Evolutionary conservation across 805 yeast species (phyloP).

Genomic region (Jamesozyma gamospora): DNA sequence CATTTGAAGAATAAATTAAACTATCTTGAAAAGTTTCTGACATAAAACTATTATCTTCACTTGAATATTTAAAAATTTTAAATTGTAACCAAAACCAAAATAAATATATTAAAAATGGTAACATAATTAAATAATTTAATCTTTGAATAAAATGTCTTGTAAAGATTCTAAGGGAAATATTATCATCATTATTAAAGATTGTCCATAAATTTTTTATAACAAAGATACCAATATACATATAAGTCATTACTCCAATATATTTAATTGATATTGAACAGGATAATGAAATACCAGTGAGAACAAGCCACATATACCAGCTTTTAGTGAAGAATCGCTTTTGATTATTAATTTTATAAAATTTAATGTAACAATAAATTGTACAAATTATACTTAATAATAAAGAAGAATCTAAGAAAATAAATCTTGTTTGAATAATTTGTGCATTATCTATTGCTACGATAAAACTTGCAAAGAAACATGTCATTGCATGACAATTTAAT

Average conservation of each 20-base stretch:
- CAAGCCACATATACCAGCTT: constrained; percentile 83
- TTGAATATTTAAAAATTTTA: constrained; percentile 68
- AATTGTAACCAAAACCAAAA: constrained; percentile 92
- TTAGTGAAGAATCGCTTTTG: constrained; percentile 50
- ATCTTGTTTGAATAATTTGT: constrained; percentile 80
- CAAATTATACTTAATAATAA: constrained; percentile 73
- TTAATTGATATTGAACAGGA: constrained; percentile 92
- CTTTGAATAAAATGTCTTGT: constrained; percentile 68
- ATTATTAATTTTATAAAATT: constrained; percentile 52
- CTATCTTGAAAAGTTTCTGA: constrained; percentile 88
- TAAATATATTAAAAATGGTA: constrained; percentile 77
- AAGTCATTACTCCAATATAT: constrained; percentile 91
- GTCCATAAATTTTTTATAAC: constrained; percentile 83
- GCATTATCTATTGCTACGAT: constrained; percentile 82
- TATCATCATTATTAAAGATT: constrained; percentile 59
- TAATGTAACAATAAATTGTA: constrained; percentile 67
- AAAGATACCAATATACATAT: constrained; percentile 75
- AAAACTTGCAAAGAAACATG: constrained; percentile 63
- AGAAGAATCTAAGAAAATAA: constrained; percentile 86
- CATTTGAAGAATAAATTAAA: constrained; percentile 64
- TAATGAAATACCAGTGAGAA: constrained; percentile 69
- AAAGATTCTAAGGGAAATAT: constrained; percentile 47
- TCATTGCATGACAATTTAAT: constrained; percentile 64
- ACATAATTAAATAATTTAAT: constrained; percentile 54
- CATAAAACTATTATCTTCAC: constrained; percentile 94